Base-by-base conservation (phyloP, 768 basidiomycete species). In the Suillus alpinus region DNA sequence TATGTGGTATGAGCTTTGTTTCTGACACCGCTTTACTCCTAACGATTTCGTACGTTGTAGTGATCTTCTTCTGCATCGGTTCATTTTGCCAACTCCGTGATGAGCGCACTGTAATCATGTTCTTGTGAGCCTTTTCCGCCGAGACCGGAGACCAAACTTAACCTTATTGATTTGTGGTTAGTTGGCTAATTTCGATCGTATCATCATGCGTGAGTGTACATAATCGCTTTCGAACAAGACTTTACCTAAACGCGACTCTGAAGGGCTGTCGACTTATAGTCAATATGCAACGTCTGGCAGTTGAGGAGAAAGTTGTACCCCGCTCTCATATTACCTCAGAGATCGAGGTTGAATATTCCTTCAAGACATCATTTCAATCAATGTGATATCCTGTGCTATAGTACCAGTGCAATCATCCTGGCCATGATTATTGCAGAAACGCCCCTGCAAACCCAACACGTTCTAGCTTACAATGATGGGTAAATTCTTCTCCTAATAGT, bases 1-100 rank as follows among this genome's bases (percentile, higher is more conserved):
- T 81, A 9, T 78, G 80, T 60, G 58, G 82, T 81, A 56, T 20
- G 59, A 43, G 34, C n/a, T 36, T 29, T 29, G 14, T 13, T 18
- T 57, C 20, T 51, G 43, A 36, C 55, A 20, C 37, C 12, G 14
- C 14, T 14, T 18, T 59, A 18, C 55, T 20, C 46, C 31, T 32
- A 14, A 26, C 39, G 26, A 39, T 29, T 52, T 43, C 37, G 39
- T 2, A 32, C 9, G 32, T 23, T 64, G 63, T 63, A 41, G 32
- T 44, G n/a, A 7, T 31, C n/a, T n/a, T 52, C 13, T 6, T n/a
- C 16, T 23, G 36, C 6, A 6, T 49, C 6, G 29, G 31, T 36
- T 13, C 40, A 3, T 59, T 23, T 41, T 53, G 59, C 32, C 7
- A 52, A 31, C 32, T 51, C 29, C 23, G 39, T 4, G 44, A 59